Percentiles rank a stretch among this genome's conserved stretches.
phyloP scores from a whole-genome alignment of 2,329 filamentous ascomycete species.

The Fusarium buharicum region DNA sequence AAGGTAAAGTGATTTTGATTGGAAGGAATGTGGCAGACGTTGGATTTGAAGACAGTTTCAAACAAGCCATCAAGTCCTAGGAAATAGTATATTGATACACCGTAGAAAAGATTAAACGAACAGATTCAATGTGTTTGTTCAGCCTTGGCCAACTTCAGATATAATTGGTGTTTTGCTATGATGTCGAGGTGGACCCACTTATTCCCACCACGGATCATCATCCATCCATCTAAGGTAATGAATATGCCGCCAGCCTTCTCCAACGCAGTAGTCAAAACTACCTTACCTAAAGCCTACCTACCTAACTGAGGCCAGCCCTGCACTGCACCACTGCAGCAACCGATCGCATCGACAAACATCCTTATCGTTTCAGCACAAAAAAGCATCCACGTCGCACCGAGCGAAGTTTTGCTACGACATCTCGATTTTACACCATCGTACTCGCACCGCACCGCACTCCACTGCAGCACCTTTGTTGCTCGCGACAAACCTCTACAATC shows the following conservation, averaged over 20 bases:
- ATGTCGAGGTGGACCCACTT: conserved; percentile 55
- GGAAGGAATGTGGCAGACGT: conserved; percentile 64
- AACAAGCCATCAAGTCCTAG: conserved; percentile 39
- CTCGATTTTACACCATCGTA: conserved; percentile 21
- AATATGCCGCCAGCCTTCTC: conserved; percentile 46
- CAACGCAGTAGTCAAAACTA: conserved; percentile 35
- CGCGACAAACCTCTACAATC: conserved; percentile 49
- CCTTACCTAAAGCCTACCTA: conserved; percentile 38
- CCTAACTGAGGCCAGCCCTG: conserved; percentile 26
- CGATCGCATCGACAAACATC: conserved; percentile 38
- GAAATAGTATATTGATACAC: not conserved
- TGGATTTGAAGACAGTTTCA: conserved; percentile 62
- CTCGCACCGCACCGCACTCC: conserved; percentile 9
- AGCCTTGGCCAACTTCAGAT: conserved; percentile 36
- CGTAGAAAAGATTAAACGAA: not conserved
- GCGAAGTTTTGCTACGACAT: conserved; percentile 28
- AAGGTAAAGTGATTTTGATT: conserved; percentile 72
- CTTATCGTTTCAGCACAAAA: conserved; percentile 39
- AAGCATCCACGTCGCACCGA: conserved; percentile 29
- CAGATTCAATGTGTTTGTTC: conserved; percentile 7
- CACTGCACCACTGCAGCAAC: conserved; percentile 10
- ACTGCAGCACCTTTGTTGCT: conserved; percentile 23
- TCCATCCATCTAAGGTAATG: conserved; percentile 30
- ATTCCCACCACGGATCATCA: conserved; percentile 48
- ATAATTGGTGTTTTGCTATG: conserved; percentile 45